Percentiles rank a stretch among this genome's conserved stretches.
Evolutionary conservation across 2,329 filamentous ascomycete species (phyloP).

Genomic region (Graphilbum sp.): DNA sequence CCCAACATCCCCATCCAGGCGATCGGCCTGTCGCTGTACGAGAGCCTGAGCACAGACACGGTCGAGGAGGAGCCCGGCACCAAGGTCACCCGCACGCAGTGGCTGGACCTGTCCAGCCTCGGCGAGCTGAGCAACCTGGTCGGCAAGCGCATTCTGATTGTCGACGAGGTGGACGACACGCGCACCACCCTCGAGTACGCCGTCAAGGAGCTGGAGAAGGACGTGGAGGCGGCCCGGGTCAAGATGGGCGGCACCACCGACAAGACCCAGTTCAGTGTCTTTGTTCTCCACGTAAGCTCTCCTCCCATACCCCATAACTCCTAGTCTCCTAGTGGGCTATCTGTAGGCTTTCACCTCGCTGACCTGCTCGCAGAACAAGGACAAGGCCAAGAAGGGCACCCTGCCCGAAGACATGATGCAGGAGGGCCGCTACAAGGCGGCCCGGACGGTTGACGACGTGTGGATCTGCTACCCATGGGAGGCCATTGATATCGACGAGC

Average conservation of each 20-base stretch:
- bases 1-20: constrained; percentile 99
- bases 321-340: no score
- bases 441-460: constrained; percentile 75
- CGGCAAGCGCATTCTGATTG: constrained; percentile 81
- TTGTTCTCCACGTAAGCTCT: constrained; percentile 71
- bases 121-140: constrained; percentile 75
- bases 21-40: constrained; percentile 94
- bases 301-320: constrained; percentile 6
- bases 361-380: constrained; percentile 88
- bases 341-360: no score
- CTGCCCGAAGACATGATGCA: constrained; percentile 65
- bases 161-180: constrained; percentile 93
- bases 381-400: constrained; percentile 85
- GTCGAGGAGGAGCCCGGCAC: constrained; percentile 67
- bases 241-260: constrained; percentile 45
- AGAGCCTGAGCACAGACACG: constrained; percentile 46
- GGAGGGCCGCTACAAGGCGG: constrained; percentile 62
- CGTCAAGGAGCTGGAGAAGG: constrained; percentile 84
- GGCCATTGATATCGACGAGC: constrained; percentile 83
- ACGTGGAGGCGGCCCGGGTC: constrained; percentile 67
- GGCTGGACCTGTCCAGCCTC: constrained; percentile 78
- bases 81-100: constrained; percentile 94
- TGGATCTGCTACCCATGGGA: constrained; percentile 99
- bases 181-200: constrained; percentile 89
- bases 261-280: constrained; percentile 82